phyloP scores from a whole-genome alignment of 306 rosid genomes.

The Begonia loranthoides region DNA sequence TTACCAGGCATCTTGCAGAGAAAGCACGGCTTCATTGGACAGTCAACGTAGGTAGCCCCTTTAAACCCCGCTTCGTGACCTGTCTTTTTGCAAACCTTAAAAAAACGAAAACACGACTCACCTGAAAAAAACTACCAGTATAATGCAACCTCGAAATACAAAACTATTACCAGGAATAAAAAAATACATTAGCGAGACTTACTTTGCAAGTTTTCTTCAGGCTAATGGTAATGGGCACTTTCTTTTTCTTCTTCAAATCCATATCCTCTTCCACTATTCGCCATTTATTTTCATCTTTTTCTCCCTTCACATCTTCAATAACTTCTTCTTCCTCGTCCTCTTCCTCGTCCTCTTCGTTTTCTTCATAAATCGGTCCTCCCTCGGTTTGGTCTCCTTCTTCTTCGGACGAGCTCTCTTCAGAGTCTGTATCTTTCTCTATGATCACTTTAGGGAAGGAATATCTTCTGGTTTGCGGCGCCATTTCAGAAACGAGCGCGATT shows the following conservation, averaged over 20 bases:
- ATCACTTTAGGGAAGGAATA: conserved; percentile 48
- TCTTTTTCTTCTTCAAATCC: conserved; percentile 39
- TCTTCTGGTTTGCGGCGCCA: conserved; percentile 62
- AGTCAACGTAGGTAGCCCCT: conserved; percentile 93
- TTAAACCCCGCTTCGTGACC: conserved; percentile 96
- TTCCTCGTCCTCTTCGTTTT: conserved; percentile 15
- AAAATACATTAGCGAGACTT: not conserved
- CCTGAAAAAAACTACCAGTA: not conserved
- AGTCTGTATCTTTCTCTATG: conserved; percentile 55
- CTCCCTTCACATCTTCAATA: conserved; percentile 11
- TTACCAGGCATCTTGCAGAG: conserved; percentile 90
- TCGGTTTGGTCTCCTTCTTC: conserved; percentile 35
- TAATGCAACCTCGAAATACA: not conserved
- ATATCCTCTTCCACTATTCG: conserved; percentile 22
- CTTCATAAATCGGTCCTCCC: conserved; percentile 8
- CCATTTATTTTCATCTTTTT: conserved; percentile 13
- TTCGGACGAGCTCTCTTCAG: conserved; percentile 62
- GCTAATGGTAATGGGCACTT: conserved; percentile 39
- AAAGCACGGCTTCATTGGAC: conserved; percentile 99
- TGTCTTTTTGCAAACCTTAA: conserved; percentile 75
- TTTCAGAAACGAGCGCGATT: conserved; percentile 8
- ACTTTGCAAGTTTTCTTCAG: conserved; percentile 90
- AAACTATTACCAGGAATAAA: not conserved
- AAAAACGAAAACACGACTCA: not conserved
- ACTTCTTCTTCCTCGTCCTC: conserved; percentile 8